phyloP scores from a whole-genome alignment of 768 basidiomycete genomes.

The Suillus clintonianus region DNA sequence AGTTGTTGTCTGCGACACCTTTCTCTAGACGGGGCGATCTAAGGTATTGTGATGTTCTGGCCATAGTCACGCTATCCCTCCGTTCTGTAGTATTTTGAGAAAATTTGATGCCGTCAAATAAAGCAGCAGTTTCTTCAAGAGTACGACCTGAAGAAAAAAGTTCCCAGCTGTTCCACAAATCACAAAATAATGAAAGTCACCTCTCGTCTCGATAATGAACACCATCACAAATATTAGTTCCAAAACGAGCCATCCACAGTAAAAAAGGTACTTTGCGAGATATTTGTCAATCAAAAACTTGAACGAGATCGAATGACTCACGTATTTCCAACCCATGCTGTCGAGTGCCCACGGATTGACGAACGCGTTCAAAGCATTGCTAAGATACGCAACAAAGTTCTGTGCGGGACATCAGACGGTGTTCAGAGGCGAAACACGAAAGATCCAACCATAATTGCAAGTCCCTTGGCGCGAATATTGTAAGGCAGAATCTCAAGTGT shows the following conservation, averaged over 20 bases:
- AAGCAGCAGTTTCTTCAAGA: constrained; percentile 70
- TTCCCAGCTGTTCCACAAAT: constrained; percentile 12
- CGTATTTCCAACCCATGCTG: constrained; percentile 52
- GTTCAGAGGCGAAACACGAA: background rate
- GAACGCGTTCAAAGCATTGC: constrained; percentile 78
- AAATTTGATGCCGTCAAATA: constrained; percentile 59
- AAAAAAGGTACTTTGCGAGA: constrained; percentile 48
- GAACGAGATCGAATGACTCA: constrained; percentile 9
- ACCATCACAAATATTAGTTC: constrained; percentile 58
- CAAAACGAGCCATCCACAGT: constrained; percentile 64
- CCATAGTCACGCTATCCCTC: constrained; percentile 43
- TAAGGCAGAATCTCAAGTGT: constrained; percentile 82
- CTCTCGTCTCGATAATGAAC: constrained; percentile 66
- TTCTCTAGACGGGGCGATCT: constrained; percentile 3
- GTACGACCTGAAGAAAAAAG: constrained; percentile 47
- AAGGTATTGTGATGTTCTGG: background rate
- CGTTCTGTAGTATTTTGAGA: constrained; percentile 44
- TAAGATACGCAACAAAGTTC: constrained; percentile 65
- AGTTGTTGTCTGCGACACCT: constrained; percentile 1
- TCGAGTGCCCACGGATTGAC: constrained; percentile 76
- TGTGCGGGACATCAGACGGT: constrained; percentile 20
- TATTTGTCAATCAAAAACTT: background rate
- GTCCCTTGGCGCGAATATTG: constrained; percentile 77
- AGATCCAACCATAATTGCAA: constrained; percentile 65
- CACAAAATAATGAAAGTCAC: constrained; percentile 26